Base-by-base conservation (phyloP, 768 basidiomycete species). In the Lactifluus volemus region DNA sequence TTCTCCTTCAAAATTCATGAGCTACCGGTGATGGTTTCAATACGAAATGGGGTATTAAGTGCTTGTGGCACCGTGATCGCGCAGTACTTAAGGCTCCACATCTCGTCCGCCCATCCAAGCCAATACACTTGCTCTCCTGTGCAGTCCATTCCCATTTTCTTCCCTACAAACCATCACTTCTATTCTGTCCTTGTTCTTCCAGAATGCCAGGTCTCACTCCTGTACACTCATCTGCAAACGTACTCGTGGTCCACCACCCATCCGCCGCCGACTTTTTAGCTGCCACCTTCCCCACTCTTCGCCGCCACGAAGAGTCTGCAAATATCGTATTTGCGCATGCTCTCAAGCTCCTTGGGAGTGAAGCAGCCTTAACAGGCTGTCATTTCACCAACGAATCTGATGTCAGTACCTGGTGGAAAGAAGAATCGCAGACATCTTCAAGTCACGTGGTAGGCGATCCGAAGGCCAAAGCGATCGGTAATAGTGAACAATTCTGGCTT, bases 281-380 rank as follows among this genome's bases (percentile, higher is more conserved):
- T 4, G 70, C 70, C 32, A 69, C 78, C 14, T 76, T 76, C 59
- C 75, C 76, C 21, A 74, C 75, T 7, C 73, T 82, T 49, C 71
- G 70, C 39, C 69, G 67, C 32, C 71, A 81, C 49, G 81, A 83
- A 65, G 73, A 72, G 29, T 78, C 79, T 2, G 72, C 80, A 21
- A 83, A 83, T 60, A 78, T 82, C 53, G 76, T 84, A 51, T 69
- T 82, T 2, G 80, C 78, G 1, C 78, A 79, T 53, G 81, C 83
- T 0, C 72, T 78, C 53, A 77, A 78, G 63, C 70, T 73, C 49
- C 66, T 77, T 56, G 70, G 69, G 36, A 69, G 70, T 29, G 78
- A 79, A 57, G 71, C 67, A 10, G 75, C 71, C 15, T 63, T 75
- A 47, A 75, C 74, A 29, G 73, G 71, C 5, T 73, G 68, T 62